Base-by-base conservation (phyloP, 495 filamentous ascomycete genomes). In the Bombardia bombarda region DNA sequence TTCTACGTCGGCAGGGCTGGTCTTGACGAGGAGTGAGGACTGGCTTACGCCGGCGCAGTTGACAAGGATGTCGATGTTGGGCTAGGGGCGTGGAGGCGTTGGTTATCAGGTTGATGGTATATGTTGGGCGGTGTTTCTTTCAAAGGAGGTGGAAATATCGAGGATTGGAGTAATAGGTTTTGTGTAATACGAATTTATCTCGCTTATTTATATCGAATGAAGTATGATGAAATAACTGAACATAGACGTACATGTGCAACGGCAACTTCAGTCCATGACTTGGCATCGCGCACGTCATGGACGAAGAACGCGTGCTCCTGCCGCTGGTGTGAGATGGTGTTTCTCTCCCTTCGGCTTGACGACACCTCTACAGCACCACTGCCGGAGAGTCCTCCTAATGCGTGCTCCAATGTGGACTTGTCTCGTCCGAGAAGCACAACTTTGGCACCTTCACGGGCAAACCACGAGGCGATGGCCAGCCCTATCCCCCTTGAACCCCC, bases 41-140 rank as follows among this genome's bases (percentile, higher is more conserved):
- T 82, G 77, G 1, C 80, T 69, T 12, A 86, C 63, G 13, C 87
- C 87, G 1, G 87, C 87, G 13, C 80, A 80, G 57, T 90, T 90
- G 45, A 90, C 66, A 4, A 90, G 75, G 36, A 87, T 68, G 53
- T 88, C 77, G n/a, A 80, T 63, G 19, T 45, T 9, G 6, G 20
- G 17, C 45, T 54, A n/a, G n/a, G n/a, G 19, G 16, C 26, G 7
- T 31, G 5, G 14, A 8, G 16, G 7, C 2, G 23, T 3, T 7
- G 3, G 25, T 33, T 26, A 18, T 8, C n/a, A n/a, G n/a, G n/a
- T n/a, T 13, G 16, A 22, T 0, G 19, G 38, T 13, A 37, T 24
- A 4, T n/a, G 3, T 32, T 16, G 32, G 16, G 2, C 10, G 16
- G 21, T 22, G 18, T 30, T 17, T 32, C 6, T 30, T 14, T 21